Evolutionary conservation across 2,329 filamentous ascomycete genomes (phyloP).

Genomic region (Xylaria sp.): DNA sequence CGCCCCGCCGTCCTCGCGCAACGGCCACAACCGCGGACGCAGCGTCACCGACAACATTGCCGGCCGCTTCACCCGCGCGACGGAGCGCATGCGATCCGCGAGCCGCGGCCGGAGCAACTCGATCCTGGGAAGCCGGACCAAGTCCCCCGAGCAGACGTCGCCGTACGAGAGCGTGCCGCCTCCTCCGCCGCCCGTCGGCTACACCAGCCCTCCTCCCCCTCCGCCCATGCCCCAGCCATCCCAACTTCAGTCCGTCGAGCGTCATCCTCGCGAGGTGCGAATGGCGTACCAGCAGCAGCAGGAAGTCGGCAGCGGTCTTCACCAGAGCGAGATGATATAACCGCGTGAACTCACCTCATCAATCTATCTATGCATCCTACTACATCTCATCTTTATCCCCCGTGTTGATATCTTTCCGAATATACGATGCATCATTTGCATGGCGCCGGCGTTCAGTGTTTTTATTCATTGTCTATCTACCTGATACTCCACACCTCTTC

Average conservation of each 20-base stretch:
- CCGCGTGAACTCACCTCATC: slow-evolving; percentile 10
- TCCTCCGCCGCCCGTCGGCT: slow-evolving; percentile 44
- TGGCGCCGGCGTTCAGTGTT: slow-evolving; percentile 50
- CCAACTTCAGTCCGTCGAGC: slow-evolving; percentile 45
- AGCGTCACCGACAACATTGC: slow-evolving; percentile 64
- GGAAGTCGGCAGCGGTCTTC: slow-evolving; percentile 62
- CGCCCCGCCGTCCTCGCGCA: slow-evolving; percentile 55
- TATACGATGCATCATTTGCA: slow-evolving; percentile 51
- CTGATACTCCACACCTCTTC: slow-evolving; percentile 25
- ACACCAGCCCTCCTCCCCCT: slow-evolving; percentile 46
- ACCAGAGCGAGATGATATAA: slow-evolving; percentile 67
- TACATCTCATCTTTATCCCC: slow-evolving; percentile 4
- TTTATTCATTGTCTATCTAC: slow-evolving; percentile 16
- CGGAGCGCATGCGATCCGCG: slow-evolving; percentile 69
- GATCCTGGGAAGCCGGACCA: slow-evolving; percentile 50
- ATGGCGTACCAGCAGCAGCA: slow-evolving; percentile 51
- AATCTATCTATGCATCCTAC: background rate
- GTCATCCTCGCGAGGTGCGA: slow-evolving; percentile 53
- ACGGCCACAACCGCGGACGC: slow-evolving; percentile 66
- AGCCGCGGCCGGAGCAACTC: slow-evolving; percentile 65
- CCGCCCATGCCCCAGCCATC: slow-evolving; percentile 49
- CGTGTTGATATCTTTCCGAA: slow-evolving; percentile 14
- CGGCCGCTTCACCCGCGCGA: slow-evolving; percentile 66
- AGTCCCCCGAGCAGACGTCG: slow-evolving; percentile 53
- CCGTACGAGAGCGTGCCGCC: slow-evolving; percentile 55